Evolutionary conservation across 192 early-diverging fungal genomes (phyloP), one percentile per base, ranked within the genome.

Genomic region (Phycomyces nitens): DNA sequence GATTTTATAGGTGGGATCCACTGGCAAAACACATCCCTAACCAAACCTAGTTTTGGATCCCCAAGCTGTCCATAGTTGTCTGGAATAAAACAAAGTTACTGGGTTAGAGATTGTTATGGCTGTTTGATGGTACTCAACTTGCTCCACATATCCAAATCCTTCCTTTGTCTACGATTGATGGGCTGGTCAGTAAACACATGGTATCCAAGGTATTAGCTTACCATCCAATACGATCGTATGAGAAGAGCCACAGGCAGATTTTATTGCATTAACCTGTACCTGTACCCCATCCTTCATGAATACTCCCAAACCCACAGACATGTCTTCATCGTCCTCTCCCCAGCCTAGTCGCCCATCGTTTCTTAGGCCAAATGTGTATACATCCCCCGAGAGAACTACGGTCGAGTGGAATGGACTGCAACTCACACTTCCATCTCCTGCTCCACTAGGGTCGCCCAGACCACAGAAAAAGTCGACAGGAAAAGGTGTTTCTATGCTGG

Each of bases 191-290:
- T 59, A 12, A 60, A 0, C 21, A 26, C 24, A 2, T 26, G n/a
- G 7, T 34, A 34, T 34, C 7, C 7, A 24, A 42, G 1, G 22
- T 14, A 12, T 42, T 22, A n/a, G 9, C 3, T 7, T 54, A 63
- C 51, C 62, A 63, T 63, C 62, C 38, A 63, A 18, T 44, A 54
- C 62, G 29, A 63, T 10, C 16, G 62, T 63, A 26, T 63, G 62
- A 3, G 50, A 22, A 7, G 40, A 20, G n/a, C 62, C 62, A 63
- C 62, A 63, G 18, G 6, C 52, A 9, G 53, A 29, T 26, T 63
- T 42, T 15, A 63, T 12, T 2, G 52, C 62, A 54, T 55, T 24
- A 1, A 55, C 21, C 1, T 53, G 34, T 14, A 63, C 52, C 2
- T 27, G 34, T 8, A 24, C 27, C 9, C 53, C 52, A 41, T 14